Percentiles rank a stretch among this genome's conserved stretches.
These are phyloP conservation scores for Aspergillus tamarii DNA, from an alignment of 2,329 filamentous ascomycete genomes.

Conservation along the genomic window DNA sequence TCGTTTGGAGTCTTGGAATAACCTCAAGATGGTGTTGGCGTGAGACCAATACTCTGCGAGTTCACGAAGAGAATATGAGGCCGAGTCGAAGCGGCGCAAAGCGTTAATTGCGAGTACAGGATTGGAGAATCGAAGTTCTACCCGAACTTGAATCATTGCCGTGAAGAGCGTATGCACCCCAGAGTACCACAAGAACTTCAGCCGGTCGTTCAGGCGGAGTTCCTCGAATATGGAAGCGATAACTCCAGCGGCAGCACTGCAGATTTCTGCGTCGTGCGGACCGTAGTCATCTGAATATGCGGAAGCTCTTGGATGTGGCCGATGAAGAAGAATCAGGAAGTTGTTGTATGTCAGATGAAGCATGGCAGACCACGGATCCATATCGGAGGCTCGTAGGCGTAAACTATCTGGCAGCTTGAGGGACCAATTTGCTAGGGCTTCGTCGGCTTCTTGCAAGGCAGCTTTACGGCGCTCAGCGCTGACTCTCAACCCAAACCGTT, in stretches of 20 bases:
- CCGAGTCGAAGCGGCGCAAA: slow-evolving; percentile 48
- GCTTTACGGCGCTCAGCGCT: slow-evolving; percentile 45
- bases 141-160: slow-evolving; percentile 51
- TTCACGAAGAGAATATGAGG: slow-evolving; percentile 45
- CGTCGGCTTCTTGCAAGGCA: slow-evolving; percentile 45
- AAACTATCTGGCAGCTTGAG: slow-evolving; percentile 45
- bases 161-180: slow-evolving; percentile 50
- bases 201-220: slow-evolving; percentile 43
- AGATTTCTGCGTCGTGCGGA: slow-evolving; percentile 50
- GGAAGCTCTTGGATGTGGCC: slow-evolving; percentile 47
- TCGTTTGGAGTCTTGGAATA: slow-evolving; percentile 49
- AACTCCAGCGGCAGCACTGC: slow-evolving; percentile 48
- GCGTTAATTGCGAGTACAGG: slow-evolving; percentile 50
- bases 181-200: slow-evolving; percentile 50
- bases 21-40: slow-evolving; percentile 46
- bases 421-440: slow-evolving; percentile 47
- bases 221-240: slow-evolving; percentile 51
- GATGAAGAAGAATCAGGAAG: slow-evolving; percentile 50
- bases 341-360: slow-evolving; percentile 51
- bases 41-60: slow-evolving; percentile 48
- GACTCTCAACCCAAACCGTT: slow-evolving; percentile 46
- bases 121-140: slow-evolving; percentile 51
- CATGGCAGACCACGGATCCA: slow-evolving; percentile 49
- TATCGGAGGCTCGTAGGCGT: slow-evolving; percentile 44
- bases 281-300: slow-evolving; percentile 49